A percentile compares a stretch with the other conserved stretches of the same genome.
Evolutionary conservation across 2,329 filamentous ascomycete species (phyloP).

Genomic region (Stagonosporopsis rhizophila): DNA sequence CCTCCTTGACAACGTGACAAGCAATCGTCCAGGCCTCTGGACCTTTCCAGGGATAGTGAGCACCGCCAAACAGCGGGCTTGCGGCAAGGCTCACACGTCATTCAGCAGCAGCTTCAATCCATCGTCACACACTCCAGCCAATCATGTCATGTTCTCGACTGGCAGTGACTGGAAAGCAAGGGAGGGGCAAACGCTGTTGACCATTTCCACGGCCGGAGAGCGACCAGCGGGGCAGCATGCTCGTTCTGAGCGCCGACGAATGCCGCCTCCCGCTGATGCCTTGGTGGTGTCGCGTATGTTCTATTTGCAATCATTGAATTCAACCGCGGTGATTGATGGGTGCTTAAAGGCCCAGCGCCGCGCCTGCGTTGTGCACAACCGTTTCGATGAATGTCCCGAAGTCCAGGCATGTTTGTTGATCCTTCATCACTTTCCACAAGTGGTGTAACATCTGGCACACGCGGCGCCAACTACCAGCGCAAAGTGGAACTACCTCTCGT

Average conservation of each 20-base stretch:
- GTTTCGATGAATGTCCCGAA: conserved; percentile 1
- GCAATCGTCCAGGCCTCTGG: conserved; percentile 47
- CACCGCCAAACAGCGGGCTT: conserved; percentile 22
- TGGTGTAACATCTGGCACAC: conserved; percentile 9
- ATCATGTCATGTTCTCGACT: conserved; percentile 17
- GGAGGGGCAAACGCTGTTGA: conserved; percentile 30
- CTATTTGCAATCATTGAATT: not conserved
- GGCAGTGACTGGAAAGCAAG: conserved; percentile 23
- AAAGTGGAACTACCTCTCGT: conserved; percentile 6
- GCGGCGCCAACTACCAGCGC: conserved; percentile 2
- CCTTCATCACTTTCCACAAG: conserved; percentile 13
- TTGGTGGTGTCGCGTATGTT: conserved; percentile 5
- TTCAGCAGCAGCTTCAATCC: conserved; percentile 28
- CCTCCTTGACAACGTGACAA: conserved; percentile 66
- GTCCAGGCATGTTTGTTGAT: conserved; percentile 15
- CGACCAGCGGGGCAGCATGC: conserved; percentile 15
- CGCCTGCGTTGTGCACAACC: conserved; percentile 4
- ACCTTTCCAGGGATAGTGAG: conserved; percentile 21
- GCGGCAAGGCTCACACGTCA: conserved; percentile 32
- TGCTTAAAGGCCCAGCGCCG: not conserved
- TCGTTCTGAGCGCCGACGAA: conserved; percentile 18
- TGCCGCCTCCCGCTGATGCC: conserved; percentile 10
- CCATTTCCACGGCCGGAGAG: conserved; percentile 28
- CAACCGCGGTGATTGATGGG: not conserved
- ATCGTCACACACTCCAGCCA: conserved; percentile 19